Evolutionary conservation across 441 rosid genomes (phyloP), one percentile per base, ranked within the genome.

Genomic region (Populus hybrid): DNA sequence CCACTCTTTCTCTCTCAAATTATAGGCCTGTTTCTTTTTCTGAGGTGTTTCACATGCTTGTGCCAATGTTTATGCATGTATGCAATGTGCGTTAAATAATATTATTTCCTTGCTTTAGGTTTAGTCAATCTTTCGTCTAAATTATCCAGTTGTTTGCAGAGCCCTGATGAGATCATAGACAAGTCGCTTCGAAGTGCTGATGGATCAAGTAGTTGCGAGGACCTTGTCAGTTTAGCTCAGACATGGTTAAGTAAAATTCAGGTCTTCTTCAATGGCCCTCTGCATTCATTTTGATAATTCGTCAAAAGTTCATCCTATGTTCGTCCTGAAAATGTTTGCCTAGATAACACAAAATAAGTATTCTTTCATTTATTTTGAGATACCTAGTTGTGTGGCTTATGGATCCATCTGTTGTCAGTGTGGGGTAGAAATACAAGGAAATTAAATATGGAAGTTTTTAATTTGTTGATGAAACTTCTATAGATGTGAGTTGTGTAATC

Each of bases 241-340:
- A 80, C 87, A 67, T 93, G 98, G 92, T 75, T 91, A 82, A 84
- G 78, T 83, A 94, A 93, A 86, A 89, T 93, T 76, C 89, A 93
- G 97, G 98, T 91, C 38, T 74, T 73, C 28, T 59, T 24, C n/a
- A 14, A 57, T 75, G 46, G 71, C 71, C 69, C 50, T 79, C 66
- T 28, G 26, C 9, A 30, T 72, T 72, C 53, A 26, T 42, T 53
- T 16, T 53, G 61, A 32, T 59, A 64, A 64, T 72, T 50, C 6
- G 26, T 70, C 40, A 12, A 28, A 8, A 12, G 2, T 57, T 34
- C 40, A 0, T 61, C 3, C 36, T 57, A 9, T n/a, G 61, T 46
- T 73, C 23, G 9, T 42, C 26, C 28, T 3, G 61, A 73, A 35
- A 53, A 18, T 34, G 28, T 35, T 64, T 71, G 32, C 32, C 32